Percentiles rank a stretch among this genome's conserved stretches.
phyloP scores from a whole-genome alignment of 768 basidiomycete species.

The Crassisporium funariophilum region DNA sequence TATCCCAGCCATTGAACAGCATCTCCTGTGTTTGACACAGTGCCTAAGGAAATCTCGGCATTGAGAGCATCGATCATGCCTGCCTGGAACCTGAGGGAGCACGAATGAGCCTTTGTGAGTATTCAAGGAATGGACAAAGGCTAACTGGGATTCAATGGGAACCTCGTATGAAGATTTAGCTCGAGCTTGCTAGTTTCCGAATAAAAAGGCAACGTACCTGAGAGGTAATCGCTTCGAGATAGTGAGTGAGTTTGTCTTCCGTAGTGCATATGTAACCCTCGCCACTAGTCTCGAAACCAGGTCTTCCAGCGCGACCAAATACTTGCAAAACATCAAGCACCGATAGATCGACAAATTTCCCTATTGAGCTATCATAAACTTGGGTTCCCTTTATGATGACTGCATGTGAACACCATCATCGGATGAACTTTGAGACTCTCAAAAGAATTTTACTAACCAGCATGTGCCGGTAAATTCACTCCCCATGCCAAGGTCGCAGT shows the following conservation, averaged over 20 bases:
- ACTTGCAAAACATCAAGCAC: slow-evolving; percentile 96
- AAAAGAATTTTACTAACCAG: slow-evolving; percentile 50
- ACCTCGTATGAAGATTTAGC: slow-evolving; percentile 46
- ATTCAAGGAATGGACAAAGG: too few species aligned
- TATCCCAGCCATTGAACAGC: slow-evolving; percentile 95
- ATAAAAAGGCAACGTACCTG: slow-evolving; percentile 55
- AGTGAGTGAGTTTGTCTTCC: slow-evolving; percentile 89
- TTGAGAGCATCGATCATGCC: slow-evolving; percentile 93
- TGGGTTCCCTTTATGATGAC: slow-evolving; percentile 98
- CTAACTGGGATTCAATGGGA: slow-evolving; percentile 95
- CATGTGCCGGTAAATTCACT: slow-evolving; percentile 97
- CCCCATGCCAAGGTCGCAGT: slow-evolving; percentile 99
- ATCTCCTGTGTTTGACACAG: slow-evolving; percentile 84
- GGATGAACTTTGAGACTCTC: neutral
- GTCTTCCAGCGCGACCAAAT: slow-evolving; percentile 93
- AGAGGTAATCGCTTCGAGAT: slow-evolving; percentile 84
- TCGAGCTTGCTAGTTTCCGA: neutral
- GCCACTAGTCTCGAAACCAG: slow-evolving; percentile 87
- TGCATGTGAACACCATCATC: slow-evolving; percentile 26
- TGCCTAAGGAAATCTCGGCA: slow-evolving; percentile 93
- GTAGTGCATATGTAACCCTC: slow-evolving; percentile 97
- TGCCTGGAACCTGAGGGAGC: slow-evolving; percentile 71
- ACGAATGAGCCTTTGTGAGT: too few species aligned
- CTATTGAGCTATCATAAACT: slow-evolving; percentile 89
- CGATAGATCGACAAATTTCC: slow-evolving; percentile 89